Evolutionary conservation across 768 basidiomycete genomes (phyloP).

Genomic region (Nevesoporus exiguus): DNA sequence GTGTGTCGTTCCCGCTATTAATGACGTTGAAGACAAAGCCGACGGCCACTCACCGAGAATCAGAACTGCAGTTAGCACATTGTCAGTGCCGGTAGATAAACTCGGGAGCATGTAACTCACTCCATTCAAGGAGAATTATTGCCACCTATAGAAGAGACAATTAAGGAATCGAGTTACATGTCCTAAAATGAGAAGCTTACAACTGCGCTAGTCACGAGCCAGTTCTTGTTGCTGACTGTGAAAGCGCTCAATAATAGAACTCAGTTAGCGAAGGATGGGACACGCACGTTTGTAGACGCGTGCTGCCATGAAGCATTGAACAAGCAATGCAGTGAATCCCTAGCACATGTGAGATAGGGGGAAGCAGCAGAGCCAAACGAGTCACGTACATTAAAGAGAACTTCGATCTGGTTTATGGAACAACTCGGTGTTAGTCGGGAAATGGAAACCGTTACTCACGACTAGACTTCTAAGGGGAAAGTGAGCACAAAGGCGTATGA

Average conservation of each 20-base stretch:
- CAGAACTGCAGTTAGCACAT: constrained; percentile 17
- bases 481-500: neutral
- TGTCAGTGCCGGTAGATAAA: constrained; percentile 2
- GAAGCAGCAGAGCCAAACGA: neutral
- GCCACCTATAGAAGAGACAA: neutral
- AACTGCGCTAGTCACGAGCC: constrained; percentile 32
- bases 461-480: neutral
- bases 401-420: constrained; percentile 39
- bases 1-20: neutral
- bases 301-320: constrained; percentile 52
- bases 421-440: neutral
- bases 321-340: constrained; percentile 46
- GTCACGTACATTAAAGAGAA: constrained; percentile 45
- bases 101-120: constrained; percentile 12
- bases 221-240: constrained; percentile 49
- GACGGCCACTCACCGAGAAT: constrained; percentile 31
- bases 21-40: no score
- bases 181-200: constrained; percentile 12
- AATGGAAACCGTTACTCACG: neutral
- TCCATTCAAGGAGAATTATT: constrained; percentile 41
- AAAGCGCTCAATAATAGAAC: neutral
- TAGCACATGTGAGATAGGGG: neutral
- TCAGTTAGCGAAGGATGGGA: neutral
- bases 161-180: neutral
- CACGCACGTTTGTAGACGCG: constrained; percentile 48